These are phyloP conservation scores for Aspergillus ruber DNA, from an alignment of 2,329 filamentous ascomycete genomes.

Conservation along the genomic window DNA sequence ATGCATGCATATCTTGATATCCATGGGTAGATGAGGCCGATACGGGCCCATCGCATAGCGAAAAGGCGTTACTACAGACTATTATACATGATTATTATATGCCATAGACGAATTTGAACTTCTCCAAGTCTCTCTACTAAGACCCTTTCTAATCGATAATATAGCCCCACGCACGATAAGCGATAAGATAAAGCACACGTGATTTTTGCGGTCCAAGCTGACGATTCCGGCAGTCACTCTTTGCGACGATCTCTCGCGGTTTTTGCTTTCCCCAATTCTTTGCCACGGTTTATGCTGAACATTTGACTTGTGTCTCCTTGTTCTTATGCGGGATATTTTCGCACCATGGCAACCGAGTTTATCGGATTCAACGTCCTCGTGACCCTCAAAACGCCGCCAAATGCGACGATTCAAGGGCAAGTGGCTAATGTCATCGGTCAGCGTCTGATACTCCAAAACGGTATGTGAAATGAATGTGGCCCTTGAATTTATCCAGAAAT, in stretches of 20 bases:
- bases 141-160: neutral
- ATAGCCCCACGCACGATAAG: neutral
- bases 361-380: constrained; percentile 71
- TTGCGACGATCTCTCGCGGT: neutral
- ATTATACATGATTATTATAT: neutral
- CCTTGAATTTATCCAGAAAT: neutral
- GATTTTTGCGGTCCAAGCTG: neutral
- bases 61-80: neutral
- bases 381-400: constrained; percentile 60
- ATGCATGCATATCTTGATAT: constrained; percentile 9
- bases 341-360: constrained; percentile 61
- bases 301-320: neutral
- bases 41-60: neutral
- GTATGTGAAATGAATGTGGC: constrained; percentile 41
- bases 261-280: neutral
- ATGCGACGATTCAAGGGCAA: constrained; percentile 60
- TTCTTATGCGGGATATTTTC: constrained; percentile 1
- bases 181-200: neutral
- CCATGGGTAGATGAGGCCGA: neutral
- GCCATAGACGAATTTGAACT: neutral
- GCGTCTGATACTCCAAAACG: constrained; percentile 65
- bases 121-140: neutral
- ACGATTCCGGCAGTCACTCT: constrained; percentile 1
- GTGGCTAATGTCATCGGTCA: constrained; percentile 65
- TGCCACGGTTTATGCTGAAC: neutral